Evolutionary conservation across 2,329 filamentous ascomycete species (phyloP), one percentile per base, ranked within the genome.

Genomic region (Diaporthe ampelina): DNA sequence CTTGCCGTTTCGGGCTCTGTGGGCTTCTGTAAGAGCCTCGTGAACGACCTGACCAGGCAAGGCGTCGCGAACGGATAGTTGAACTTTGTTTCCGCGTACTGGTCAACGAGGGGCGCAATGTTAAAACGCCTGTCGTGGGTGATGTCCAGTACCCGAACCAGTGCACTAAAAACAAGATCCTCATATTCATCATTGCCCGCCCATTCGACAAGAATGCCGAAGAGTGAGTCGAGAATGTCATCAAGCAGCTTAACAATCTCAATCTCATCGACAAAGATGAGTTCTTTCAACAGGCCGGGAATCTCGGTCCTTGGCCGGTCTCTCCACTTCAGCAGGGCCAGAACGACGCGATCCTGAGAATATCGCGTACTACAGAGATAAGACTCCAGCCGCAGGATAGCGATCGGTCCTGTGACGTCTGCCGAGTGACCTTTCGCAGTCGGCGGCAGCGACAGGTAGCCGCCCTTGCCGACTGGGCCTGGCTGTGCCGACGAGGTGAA

Each of bases 111-210:
- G 0, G 96, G 95, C 1, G 94, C 93, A 10, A 98, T 87, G 79
- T 98, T 97, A 86, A 98, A 99, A 70, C 97, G 91, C 77, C 97
- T 91, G 82, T 99, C 97, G 80, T 98, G 94, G 7, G 98, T 94
- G 80, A 98, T 98, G 52, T 95, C 94, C 58, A 99, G 87, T 3
- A 98, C 94, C 54, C 94, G 93, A 29, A 98, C 95, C 70, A 99
- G 85, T 4, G 95, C 94, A 67, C 94, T 95, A 82, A 99, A 98
- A 2, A 98, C 92, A 21, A 98, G 85, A 79, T 98, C 96, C 80
- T 98, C 97, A 76, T 95, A 95, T 80, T 97, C 94, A 77, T 97
- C 94, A 77, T 95, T 95, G 13, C 94, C 95, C n/a, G 94, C 92
- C 79, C 97, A 93, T 78, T 98, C 95, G 40, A 97, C 94, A 37